A percentile compares a stretch with the other conserved stretches of the same genome.
Evolutionary conservation across 345 rosid species (phyloP).

Genomic region (Rhizophora apiculata): DNA sequence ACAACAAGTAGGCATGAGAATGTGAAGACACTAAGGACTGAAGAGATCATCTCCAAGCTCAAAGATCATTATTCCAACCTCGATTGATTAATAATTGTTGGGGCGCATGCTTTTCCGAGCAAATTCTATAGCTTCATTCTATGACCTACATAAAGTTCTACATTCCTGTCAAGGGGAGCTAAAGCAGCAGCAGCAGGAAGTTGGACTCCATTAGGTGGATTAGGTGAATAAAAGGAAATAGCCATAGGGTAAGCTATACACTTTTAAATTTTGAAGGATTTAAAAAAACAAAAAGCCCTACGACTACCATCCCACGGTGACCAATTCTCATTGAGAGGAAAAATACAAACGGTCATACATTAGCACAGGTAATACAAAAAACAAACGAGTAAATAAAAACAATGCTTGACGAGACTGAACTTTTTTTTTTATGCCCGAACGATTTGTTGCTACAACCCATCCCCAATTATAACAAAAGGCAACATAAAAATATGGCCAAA

Average conservation of each 20-base stretch:
- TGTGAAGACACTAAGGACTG: neutral
- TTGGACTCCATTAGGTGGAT: neutral
- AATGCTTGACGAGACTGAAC: slow-evolving; percentile 27
- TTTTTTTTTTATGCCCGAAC: slow-evolving; percentile 14
- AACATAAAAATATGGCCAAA: neutral
- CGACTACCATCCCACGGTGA: too few relatives aligned
- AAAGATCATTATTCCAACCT: too few relatives aligned
- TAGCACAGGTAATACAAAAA: slow-evolving; percentile 4
- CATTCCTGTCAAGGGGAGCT: neutral
- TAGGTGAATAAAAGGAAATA: too few relatives aligned
- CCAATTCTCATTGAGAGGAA: too few relatives aligned
- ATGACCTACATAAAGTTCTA: neutral
- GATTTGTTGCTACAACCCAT: slow-evolving; percentile 19
- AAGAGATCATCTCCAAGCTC: too few relatives aligned
- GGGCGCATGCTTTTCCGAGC: neutral
- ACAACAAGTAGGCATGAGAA: slow-evolving; percentile 2
- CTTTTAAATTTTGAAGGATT: too few relatives aligned
- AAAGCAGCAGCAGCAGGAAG: slow-evolving; percentile 1
- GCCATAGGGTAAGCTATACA: too few relatives aligned
- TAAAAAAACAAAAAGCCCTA: too few relatives aligned
- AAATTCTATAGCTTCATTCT: neutral
- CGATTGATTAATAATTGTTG: too few relatives aligned
- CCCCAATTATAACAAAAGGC: neutral
- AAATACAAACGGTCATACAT: neutral
- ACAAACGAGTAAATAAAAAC: slow-evolving; percentile 14